phyloP scores from a whole-genome alignment of 2,329 filamentous ascomycete genomes.

The Gnomoniopsis smithogilvyi region DNA sequence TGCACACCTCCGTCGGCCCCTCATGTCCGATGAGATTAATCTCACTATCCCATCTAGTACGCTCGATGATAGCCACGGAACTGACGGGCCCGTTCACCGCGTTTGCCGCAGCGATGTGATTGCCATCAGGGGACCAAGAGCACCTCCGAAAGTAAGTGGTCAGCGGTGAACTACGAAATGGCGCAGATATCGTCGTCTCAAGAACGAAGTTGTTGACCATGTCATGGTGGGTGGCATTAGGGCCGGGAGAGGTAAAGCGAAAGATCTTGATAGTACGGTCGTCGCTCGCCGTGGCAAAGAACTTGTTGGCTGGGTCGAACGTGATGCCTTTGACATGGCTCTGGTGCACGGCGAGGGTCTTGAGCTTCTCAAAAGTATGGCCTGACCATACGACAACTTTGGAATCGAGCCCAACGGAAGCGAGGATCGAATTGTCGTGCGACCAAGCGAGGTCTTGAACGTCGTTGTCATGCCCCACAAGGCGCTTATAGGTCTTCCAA shows the following conservation, averaged over 20 bases:
- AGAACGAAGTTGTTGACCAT: constrained; percentile 96
- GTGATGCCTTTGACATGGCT: constrained; percentile 99
- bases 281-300: constrained; percentile 97
- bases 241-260: constrained; percentile 84
- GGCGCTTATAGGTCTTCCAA: constrained; percentile 90
- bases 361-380: constrained; percentile 95
- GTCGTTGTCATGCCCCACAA: constrained; percentile 97
- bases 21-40: constrained; percentile 98
- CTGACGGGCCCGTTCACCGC: constrained; percentile 96
- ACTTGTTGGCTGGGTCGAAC: constrained; percentile 98
- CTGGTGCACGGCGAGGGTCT: constrained; percentile 87
- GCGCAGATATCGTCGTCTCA: constrained; percentile 83
- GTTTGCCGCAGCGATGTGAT: constrained; percentile 95
- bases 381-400: constrained; percentile 99
- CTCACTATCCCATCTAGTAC: constrained; percentile 89
- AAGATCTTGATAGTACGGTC: constrained; percentile 97
- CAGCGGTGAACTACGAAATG: constrained; percentile 86
- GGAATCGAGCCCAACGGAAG: constrained; percentile 94
- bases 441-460: constrained; percentile 98
- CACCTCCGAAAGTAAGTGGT: constrained; percentile 96
- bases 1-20: constrained; percentile 93
- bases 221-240: constrained; percentile 91
- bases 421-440: constrained; percentile 88
- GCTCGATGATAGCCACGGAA: constrained; percentile 92
- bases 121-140: constrained; percentile 96